Conservation (phyloP, 148 eudicot genomes). For the Rhododendron simsii region DNA sequence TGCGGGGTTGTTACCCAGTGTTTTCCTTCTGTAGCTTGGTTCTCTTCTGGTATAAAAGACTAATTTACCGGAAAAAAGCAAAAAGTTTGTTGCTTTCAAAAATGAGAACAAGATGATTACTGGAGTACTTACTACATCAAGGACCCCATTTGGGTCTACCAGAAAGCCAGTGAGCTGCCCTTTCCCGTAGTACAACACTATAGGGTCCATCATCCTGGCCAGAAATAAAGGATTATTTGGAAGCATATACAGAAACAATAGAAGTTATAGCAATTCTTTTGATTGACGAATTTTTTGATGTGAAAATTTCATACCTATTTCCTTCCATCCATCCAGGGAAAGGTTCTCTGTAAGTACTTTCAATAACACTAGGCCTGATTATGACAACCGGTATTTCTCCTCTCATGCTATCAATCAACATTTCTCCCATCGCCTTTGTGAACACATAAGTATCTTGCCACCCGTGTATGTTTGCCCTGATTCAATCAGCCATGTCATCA, state of each 20-base stretch:
- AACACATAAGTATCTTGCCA: constrained; percentile 99
- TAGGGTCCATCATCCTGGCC: constrained; percentile 97
- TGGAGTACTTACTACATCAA: constrained; percentile 72
- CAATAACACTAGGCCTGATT: constrained; percentile 91
- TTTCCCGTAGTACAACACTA: constrained; percentile 79
- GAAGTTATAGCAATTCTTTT: neutral
- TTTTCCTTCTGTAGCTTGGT: neutral
- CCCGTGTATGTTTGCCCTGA: constrained; percentile 81
- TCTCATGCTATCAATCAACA: constrained; percentile 70
- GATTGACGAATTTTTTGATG: neutral
- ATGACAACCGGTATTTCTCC: constrained; percentile 86
- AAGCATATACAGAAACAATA: too few relatives aligned
- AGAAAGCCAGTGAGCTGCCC: constrained; percentile 91
- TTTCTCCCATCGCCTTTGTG: constrained; percentile 99
- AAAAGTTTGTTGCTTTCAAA: neutral
- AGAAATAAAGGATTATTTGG: neutral
- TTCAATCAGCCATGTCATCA: neutral
- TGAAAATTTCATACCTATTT: constrained; percentile 48
- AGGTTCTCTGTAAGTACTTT: constrained; percentile 88
- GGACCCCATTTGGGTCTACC: constrained; percentile 79
- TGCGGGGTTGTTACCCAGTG: neutral
- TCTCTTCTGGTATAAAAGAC: neutral
- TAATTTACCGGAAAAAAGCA: neutral
- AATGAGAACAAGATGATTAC: neutral
- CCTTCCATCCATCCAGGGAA: constrained; percentile 99